These are phyloP conservation scores for Dendrobium nobile DNA, from an alignment of 106 monocot species.

Conservation along the genomic window DNA sequence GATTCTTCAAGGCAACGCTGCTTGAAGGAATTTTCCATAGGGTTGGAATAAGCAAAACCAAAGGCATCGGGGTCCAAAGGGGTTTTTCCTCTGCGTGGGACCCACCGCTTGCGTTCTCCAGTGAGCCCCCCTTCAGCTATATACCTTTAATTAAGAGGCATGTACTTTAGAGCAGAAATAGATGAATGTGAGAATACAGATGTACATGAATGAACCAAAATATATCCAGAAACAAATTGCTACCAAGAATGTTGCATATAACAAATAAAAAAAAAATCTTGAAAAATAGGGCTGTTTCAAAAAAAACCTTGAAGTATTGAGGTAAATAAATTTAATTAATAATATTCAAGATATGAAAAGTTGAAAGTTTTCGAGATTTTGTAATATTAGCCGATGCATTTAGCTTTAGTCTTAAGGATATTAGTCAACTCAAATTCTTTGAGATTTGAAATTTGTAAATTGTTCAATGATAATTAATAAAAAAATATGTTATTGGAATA, in stretches of 20 bases:
- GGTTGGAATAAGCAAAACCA: constrained; percentile 92
- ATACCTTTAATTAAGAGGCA: constrained; percentile 39
- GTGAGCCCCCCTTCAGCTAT: constrained; percentile 92
- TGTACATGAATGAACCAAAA: neutral
- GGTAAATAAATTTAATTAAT: too few relatives aligned
- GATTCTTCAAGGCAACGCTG: constrained; percentile 78
- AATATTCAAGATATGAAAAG: too few relatives aligned
- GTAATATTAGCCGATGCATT: too few relatives aligned
- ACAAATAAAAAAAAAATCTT: neutral
- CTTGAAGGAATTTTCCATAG: constrained; percentile 92
- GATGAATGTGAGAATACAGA: neutral
- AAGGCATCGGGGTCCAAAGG: constrained; percentile 93
- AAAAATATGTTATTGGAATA: too few relatives aligned
- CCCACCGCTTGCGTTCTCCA: constrained; percentile 98
- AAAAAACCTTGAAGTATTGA: too few relatives aligned
- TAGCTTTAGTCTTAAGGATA: too few relatives aligned
- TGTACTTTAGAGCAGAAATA: neutral
- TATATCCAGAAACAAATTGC: neutral
- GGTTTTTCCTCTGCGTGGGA: constrained; percentile 82
- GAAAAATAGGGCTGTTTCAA: neutral
- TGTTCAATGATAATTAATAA: too few relatives aligned
- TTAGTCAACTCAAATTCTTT: too few relatives aligned
- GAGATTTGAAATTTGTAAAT: too few relatives aligned
- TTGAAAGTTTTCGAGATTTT: too few relatives aligned
- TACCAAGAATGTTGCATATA: neutral